A percentile compares a stretch with the other conserved stretches of the same genome.
These are phyloP conservation scores for Skeletonema menzelii DNA, from an alignment of 108 stramenopile species.

Conservation along the genomic window DNA sequence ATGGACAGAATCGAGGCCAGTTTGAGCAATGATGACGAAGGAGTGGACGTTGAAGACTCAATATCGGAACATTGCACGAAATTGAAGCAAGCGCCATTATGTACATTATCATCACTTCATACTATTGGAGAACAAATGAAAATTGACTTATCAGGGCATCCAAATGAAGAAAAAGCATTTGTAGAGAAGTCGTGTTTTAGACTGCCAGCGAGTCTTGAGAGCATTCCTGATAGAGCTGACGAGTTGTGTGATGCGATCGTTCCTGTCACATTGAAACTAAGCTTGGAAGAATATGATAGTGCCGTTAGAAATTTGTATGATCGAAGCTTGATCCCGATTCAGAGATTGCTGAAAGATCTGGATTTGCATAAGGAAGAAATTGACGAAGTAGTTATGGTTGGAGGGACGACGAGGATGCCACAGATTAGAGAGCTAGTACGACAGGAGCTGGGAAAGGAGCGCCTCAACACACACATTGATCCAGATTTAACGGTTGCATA, in stretches of 20 bases:
- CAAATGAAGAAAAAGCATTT: conserved; percentile 21
- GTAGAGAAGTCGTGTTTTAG: conserved; percentile 38
- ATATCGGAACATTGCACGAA: conserved; percentile 55
- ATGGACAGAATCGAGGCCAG: conserved; percentile 22
- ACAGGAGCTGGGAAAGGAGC: conserved; percentile 61
- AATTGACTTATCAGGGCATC: conserved; percentile 59
- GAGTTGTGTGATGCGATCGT: conserved; percentile 57
- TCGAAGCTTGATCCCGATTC: conserved; percentile 78
- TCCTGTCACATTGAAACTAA: conserved; percentile 52
- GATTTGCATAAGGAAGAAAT: conserved; percentile 79
- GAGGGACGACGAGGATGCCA: conserved; percentile 95
- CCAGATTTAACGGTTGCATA: conserved; percentile 97
- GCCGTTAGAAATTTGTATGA: conserved; percentile 70
- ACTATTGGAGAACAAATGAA: conserved; percentile 83
- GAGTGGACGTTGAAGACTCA: conserved; percentile 55
- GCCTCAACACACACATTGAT: conserved; percentile 93
- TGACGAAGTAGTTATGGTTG: conserved; percentile 98
- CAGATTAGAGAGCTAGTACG: conserved; percentile 86
- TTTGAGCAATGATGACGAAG: neutral
- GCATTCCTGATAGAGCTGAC: conserved; percentile 25
- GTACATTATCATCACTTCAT: conserved; percentile 80
- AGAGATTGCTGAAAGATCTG: conserved; percentile 78
- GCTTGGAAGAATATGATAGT: conserved; percentile 73
- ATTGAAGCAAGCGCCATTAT: conserved; percentile 52
- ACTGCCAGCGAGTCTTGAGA: neutral